Conservation (phyloP, 208 protist species). For the Leishmania major region DNA sequence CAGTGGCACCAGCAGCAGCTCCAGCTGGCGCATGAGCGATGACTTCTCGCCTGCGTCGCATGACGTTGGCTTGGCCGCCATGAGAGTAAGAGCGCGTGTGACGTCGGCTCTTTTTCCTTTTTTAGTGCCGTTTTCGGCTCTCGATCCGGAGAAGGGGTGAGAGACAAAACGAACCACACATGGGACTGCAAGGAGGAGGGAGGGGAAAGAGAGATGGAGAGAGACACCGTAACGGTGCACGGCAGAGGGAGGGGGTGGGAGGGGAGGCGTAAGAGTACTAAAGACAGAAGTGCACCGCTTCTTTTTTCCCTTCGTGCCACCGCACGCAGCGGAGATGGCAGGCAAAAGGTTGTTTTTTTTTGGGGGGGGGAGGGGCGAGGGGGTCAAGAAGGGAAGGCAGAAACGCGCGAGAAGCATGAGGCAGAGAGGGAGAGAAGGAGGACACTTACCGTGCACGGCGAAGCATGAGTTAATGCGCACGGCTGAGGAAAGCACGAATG, state of each 20-base stretch:
- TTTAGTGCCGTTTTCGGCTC: neutral
- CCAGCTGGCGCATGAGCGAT: constrained; percentile 41
- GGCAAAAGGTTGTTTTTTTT: neutral
- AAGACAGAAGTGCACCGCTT: neutral
- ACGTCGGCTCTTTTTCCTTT: neutral
- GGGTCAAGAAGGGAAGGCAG: neutral
- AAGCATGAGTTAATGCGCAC: neutral
- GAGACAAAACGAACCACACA: neutral
- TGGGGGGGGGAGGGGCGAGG: neutral
- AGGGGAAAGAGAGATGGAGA: neutral
- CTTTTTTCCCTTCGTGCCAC: neutral
- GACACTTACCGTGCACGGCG: neutral
- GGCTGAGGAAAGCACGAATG: neutral
- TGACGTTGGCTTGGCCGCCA: constrained; percentile 8
- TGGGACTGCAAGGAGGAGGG: no score
- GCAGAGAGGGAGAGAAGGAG: neutral
- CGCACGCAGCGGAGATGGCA: neutral
- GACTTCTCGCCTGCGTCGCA: constrained; percentile 18
- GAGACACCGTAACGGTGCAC: neutral
- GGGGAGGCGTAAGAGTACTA: neutral
- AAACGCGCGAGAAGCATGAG: neutral
- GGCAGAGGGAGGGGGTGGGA: neutral
- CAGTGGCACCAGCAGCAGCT: constrained; percentile 53
- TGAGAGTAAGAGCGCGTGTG: neutral
- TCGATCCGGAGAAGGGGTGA: neutral